Base-by-base conservation (phyloP, 176 grass and related monocot genomes). In the Stipa capillata region DNA sequence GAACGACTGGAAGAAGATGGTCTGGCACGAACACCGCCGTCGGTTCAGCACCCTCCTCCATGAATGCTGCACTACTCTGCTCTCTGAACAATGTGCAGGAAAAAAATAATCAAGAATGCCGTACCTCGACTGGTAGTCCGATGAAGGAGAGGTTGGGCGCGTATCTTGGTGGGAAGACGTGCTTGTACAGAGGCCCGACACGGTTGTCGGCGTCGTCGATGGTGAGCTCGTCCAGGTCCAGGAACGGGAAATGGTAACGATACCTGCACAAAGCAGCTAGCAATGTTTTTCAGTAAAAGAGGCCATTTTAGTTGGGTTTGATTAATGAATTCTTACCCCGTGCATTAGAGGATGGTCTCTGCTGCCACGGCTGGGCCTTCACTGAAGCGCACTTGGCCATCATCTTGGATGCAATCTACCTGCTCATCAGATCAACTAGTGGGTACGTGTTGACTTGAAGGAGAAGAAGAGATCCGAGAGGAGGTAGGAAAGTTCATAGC, bases 311-410 rank as follows among this genome's bases (percentile, higher is more conserved):
- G n/a, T n/a, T n/a, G n/a, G n/a, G n/a, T n/a, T n/a, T n/a, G n/a
- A n/a, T n/a, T n/a, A n/a, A n/a, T n/a, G n/a, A n/a, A n/a, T n/a
- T n/a, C n/a, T n/a, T n/a, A n/a, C 86, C 86, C 90, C 78, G 90
- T 92, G 62, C 83, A 89, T 61, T 86, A 92, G 58, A 86, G 51
- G 51, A 89, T 84, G n/a, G 52, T 44, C 6, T 89, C 90, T 71
- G 86, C 83, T 20, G 62, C 6, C 2, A 86, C 58, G 0, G 69
- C 50, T 37, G 79, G 72, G 8, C 83, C 86, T 76, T 92, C 61
- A 3, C 9, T 63, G 31, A 92, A 86, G 14, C 20, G 33, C 34
- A 92, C 79, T 32, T 29, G 57, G 12, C 83, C 83, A 34, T 86
- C 67, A 7, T 85, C 73, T 41, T 83, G 43, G 47, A 89, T 65